Evolutionary conservation across 441 rosid species (phyloP).

Genomic region (Sinapis alba): DNA sequence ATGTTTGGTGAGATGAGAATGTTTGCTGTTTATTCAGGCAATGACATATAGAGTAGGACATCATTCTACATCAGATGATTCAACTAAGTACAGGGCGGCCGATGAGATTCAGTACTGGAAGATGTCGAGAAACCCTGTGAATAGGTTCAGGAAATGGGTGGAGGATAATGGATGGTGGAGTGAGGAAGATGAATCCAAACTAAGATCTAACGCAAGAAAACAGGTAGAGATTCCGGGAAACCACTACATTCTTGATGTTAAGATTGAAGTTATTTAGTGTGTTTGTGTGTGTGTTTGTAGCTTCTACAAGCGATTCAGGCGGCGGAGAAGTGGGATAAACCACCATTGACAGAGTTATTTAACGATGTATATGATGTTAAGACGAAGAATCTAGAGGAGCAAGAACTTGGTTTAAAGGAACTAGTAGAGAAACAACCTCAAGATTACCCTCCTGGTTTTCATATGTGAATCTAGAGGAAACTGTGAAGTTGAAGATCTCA

Average conservation of each 20-base stretch:
- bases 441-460: conserved; percentile 58
- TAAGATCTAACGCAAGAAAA: conserved; percentile 51
- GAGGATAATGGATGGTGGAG: conserved; percentile 78
- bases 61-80: conserved; percentile 86
- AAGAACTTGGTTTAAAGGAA: conserved; percentile 58
- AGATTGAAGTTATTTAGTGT: background rate
- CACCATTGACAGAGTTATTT: conserved; percentile 57
- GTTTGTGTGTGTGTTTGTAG: conserved; percentile 41
- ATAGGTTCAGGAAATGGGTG: conserved; percentile 63
- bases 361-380: conserved; percentile 64
- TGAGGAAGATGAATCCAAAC: conserved; percentile 55
- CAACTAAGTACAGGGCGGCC: conserved; percentile 64
- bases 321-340: conserved; percentile 64
- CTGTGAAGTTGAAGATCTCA: background rate
- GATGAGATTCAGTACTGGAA: conserved; percentile 76
- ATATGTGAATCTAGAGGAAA: conserved; percentile 34
- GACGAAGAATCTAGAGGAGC: conserved; percentile 58
- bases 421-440: conserved; percentile 48
- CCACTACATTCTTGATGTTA: background rate
- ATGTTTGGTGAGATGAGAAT: background rate
- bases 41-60: conserved; percentile 77
- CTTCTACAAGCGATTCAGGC: conserved; percentile 61
- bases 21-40: conserved; percentile 39
- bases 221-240: conserved; percentile 42
- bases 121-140: conserved; percentile 61